phyloP scores from a whole-genome alignment of 768 basidiomycete species.

The Termitomyces sp. region DNA sequence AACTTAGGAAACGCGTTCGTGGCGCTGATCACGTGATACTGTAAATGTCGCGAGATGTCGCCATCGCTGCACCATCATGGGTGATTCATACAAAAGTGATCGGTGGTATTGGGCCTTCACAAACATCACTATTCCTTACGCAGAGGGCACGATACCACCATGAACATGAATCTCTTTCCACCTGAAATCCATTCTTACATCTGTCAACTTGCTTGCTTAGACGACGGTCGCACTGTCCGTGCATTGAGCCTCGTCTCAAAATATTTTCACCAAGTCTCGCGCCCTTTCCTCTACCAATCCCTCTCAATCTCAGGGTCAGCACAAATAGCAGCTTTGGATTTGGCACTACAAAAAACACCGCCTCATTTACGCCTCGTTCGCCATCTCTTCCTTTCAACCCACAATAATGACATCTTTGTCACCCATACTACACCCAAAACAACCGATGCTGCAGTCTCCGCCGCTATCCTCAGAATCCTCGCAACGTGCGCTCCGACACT shows the following conservation, averaged over 20 bases:
- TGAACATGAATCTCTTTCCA: conserved; percentile 34
- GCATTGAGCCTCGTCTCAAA: conserved; percentile 35
- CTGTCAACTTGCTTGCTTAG: conserved; percentile 36
- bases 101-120: not conserved
- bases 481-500: conserved; percentile 36
- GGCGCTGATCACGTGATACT: conserved; percentile 10
- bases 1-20: not conserved
- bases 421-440: conserved; percentile 1
- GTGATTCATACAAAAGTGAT: not conserved
- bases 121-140: not conserved
- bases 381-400: conserved; percentile 41
- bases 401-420: conserved; percentile 16
- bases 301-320: conserved; percentile 28
- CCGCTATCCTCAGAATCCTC: conserved; percentile 30
- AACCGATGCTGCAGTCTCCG: conserved; percentile 6
- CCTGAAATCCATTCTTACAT: conserved; percentile 44
- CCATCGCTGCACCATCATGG: conserved; percentile 19
- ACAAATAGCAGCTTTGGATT: conserved; percentile 25
- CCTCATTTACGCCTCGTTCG: conserved; percentile 34
- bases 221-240: conserved; percentile 34
- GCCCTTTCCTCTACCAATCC: conserved; percentile 37
- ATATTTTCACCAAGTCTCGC: conserved; percentile 35
- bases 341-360: conserved; percentile 28
- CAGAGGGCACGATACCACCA: not conserved
- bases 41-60: conserved; percentile 20